These are phyloP conservation scores for Ophiostoma novo-ulmi DNA, from an alignment of 2,329 filamentous ascomycete species.

Conservation along the genomic window DNA sequence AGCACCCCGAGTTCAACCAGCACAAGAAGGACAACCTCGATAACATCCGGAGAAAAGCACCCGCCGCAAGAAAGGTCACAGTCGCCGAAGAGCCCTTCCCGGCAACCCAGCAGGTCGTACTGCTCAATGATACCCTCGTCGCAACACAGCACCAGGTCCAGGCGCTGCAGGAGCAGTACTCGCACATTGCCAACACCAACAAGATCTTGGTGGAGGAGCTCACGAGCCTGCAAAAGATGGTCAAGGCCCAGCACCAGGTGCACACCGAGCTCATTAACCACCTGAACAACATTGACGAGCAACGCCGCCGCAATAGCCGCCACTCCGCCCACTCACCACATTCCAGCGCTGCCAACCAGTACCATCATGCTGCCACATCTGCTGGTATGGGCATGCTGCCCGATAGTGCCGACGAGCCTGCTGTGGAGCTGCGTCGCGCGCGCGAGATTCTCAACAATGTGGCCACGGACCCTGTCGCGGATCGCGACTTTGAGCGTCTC, in stretches of 20 bases:
- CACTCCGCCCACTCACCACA: conserved; percentile 37
- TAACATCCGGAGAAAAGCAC: conserved; percentile 92
- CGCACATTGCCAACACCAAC: conserved; percentile 65
- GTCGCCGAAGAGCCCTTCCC: conserved; percentile 65
- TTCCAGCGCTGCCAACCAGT: conserved; percentile 37
- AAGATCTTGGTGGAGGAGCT: conserved; percentile 59
- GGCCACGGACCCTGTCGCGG: conserved; percentile 47
- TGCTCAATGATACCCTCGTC: conserved; percentile 80
- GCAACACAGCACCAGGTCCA: conserved; percentile 92
- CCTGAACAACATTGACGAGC: conserved; percentile 46
- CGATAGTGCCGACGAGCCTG: conserved; percentile 45
- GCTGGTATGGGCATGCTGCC: conserved; percentile 38
- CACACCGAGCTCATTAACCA: conserved; percentile 55
- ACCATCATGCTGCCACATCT: conserved; percentile 28
- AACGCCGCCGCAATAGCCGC: conserved; percentile 40
- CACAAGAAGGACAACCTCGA: conserved; percentile 65
- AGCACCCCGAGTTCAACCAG: conserved; percentile 18
- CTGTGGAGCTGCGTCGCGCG: conserved; percentile 51
- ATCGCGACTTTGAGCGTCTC: conserved; percentile 52
- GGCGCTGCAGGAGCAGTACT: conserved; percentile 76
- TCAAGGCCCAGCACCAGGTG: conserved; percentile 54
- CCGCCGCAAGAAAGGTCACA: conserved; percentile 70
- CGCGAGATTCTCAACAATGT: conserved; percentile 53
- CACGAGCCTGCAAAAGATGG: conserved; percentile 54
- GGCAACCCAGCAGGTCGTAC: conserved; percentile 79